These are phyloP conservation scores for Zychaea mexicana DNA, from an alignment of 371 early-diverging fungal genomes.

Conservation along the genomic window DNA sequence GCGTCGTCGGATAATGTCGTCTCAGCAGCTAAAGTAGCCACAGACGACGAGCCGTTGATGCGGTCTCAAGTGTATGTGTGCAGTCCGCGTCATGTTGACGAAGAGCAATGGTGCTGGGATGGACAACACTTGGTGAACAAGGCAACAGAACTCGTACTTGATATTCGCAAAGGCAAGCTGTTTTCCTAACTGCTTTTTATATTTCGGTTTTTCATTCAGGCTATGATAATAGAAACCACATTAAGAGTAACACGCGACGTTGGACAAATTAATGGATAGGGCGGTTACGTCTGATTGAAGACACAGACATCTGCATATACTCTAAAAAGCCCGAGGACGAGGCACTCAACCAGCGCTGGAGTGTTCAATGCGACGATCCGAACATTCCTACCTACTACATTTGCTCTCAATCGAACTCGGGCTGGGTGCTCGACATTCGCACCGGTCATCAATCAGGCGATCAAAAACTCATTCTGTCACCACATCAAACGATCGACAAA, in stretches of 20 bases:
- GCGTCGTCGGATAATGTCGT: conserved; percentile 35
- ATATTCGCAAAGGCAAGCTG: conserved; percentile 51
- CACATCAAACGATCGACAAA: conserved; percentile 43
- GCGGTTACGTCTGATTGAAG: conserved; percentile 48
- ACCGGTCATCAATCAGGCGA: conserved; percentile 10
- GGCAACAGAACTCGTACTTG: conserved; percentile 41
- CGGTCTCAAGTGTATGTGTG: conserved; percentile 45
- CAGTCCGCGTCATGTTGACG: conserved; percentile 28
- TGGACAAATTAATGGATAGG: too few species aligned
- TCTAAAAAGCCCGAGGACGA: conserved; percentile 35
- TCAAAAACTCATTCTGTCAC: conserved; percentile 43
- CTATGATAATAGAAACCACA: too few species aligned
- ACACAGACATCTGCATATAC: conserved; percentile 52
- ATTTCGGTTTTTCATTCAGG: too few species aligned
- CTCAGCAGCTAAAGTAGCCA: conserved; percentile 17
- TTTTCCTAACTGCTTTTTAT: too few species aligned
- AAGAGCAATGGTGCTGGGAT: conserved; percentile 51
- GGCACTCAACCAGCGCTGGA: conserved; percentile 47
- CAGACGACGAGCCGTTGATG: conserved; percentile 10
- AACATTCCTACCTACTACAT: background rate
- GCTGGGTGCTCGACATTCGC: conserved; percentile 52
- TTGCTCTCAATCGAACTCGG: conserved; percentile 35
- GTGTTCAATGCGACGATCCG: conserved; percentile 22
- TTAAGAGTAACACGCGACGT: too few species aligned
- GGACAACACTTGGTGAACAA: conserved; percentile 42